These are phyloP conservation scores for Debaryomyces maramus DNA, from an alignment of 805 yeast species.

Conservation along the genomic window DNA sequence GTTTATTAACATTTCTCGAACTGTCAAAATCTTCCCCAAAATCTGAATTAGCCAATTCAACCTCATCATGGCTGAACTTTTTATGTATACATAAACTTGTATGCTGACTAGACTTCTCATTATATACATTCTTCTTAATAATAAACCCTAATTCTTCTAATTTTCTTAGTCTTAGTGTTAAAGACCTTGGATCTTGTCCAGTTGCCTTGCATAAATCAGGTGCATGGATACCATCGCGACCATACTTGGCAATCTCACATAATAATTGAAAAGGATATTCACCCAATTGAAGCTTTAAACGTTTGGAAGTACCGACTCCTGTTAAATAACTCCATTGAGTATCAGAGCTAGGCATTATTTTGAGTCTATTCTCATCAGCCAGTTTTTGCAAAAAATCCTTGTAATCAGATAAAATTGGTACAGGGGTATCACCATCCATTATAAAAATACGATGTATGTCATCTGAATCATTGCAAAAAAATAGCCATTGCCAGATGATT, in stretches of 20 bases:
- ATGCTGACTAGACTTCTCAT: constrained; percentile 44
- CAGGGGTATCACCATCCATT: constrained; percentile 11
- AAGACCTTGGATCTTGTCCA: constrained; percentile 70
- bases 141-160: constrained; percentile 53
- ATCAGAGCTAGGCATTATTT: constrained; percentile 47
- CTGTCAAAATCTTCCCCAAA: constrained; percentile 25
- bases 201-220: constrained; percentile 55
- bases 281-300: constrained; percentile 54
- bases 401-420: constrained; percentile 19
- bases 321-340: constrained; percentile 59
- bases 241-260: constrained; percentile 58
- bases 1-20: constrained; percentile 28
- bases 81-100: constrained; percentile 55
- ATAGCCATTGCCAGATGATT: constrained; percentile 42
- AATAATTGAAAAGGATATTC: constrained; percentile 54
- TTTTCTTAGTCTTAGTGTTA: constrained; percentile 60
- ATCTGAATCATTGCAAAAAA: constrained; percentile 18
- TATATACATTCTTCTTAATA: constrained; percentile 34
- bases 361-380: constrained; percentile 16
- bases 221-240: constrained; percentile 58
- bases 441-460: constrained; percentile 16
- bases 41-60: constrained; percentile 21
- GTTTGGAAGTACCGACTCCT: constrained; percentile 46
- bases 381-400: constrained; percentile 15
- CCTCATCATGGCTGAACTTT: constrained; percentile 39